A percentile compares a stretch with the other conserved stretches of the same genome.
Conservation (phyloP, 352 stramenopile genomes). For the Elongisporangium anandrum region DNA sequence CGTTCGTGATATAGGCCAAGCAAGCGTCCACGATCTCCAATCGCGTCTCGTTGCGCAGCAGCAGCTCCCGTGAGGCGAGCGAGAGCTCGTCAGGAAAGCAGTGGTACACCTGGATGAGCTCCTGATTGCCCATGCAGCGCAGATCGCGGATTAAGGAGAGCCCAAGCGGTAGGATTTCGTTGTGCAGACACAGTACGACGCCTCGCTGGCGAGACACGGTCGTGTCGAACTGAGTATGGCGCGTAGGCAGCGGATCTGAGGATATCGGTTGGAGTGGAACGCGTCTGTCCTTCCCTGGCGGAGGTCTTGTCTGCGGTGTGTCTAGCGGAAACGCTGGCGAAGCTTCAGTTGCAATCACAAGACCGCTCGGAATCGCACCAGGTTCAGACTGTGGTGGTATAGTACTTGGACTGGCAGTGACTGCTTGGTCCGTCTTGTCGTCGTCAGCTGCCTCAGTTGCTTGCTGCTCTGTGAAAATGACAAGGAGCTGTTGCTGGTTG, state of each 20-base stretch:
- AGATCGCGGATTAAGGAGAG: slow-evolving; percentile 40
- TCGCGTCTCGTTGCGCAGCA: slow-evolving; percentile 26
- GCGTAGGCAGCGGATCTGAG: not conserved
- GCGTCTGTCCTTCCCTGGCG: not conserved
- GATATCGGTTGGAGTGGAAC: not conserved
- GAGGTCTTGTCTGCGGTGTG: not conserved
- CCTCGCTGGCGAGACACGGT: slow-evolving; percentile 5
- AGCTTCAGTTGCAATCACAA: too few relatives aligned
- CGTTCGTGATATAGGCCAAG: slow-evolving; percentile 13
- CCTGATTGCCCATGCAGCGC: slow-evolving; percentile 33
- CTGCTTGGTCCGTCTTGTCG: too few relatives aligned
- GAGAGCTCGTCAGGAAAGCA: slow-evolving; percentile 39
- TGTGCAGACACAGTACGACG: slow-evolving; percentile 39
- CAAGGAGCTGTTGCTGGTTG: slow-evolving; percentile 1
- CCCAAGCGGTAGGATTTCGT: slow-evolving; percentile 30
- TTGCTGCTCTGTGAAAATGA: not conserved
- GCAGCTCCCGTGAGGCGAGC: slow-evolving; percentile 17
- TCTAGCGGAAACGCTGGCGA: not conserved
- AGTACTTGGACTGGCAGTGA: too few relatives aligned
- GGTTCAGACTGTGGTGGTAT: too few relatives aligned
- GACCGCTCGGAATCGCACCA: too few relatives aligned
- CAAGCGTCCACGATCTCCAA: slow-evolving; percentile 50
- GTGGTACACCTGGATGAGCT: slow-evolving; percentile 50
- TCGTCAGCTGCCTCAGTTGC: not conserved
- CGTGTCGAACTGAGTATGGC: not conserved